phyloP scores from a whole-genome alignment of 2,329 filamentous ascomycete genomes.

The Epichloe elymi region DNA sequence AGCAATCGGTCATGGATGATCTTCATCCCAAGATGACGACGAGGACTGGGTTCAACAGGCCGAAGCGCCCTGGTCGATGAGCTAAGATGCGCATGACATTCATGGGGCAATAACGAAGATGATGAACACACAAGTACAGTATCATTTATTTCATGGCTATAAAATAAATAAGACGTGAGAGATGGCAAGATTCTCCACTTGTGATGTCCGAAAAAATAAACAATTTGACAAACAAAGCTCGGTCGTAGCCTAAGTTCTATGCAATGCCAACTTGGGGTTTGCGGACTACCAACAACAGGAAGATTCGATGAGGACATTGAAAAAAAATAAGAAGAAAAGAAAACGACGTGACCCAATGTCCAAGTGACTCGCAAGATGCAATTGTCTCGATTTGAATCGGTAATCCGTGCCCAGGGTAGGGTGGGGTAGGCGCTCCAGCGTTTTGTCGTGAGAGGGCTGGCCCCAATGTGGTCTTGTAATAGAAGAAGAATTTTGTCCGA shows the following conservation, averaged over 20 bases:
- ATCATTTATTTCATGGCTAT: not conserved
- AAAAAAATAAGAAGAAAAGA: not conserved
- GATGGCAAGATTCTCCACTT: not conserved
- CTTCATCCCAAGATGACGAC: constrained; percentile 53
- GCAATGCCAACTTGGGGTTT: not conserved
- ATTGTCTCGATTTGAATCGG: not conserved
- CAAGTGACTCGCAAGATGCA: not conserved
- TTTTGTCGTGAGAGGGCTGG: not conserved
- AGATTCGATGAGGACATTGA: no score
- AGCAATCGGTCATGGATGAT: constrained; percentile 50
- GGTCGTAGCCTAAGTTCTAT: not conserved
- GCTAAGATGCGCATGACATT: not conserved
- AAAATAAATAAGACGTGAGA: not conserved
- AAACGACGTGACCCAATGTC: not conserved
- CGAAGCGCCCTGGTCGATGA: constrained; percentile 63
- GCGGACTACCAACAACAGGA: not conserved
- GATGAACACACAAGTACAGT: not conserved
- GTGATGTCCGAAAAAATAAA: not conserved
- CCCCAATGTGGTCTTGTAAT: not conserved
- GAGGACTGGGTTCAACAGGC: constrained; percentile 59
- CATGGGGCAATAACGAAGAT: not conserved
- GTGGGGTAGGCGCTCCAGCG: not conserved
- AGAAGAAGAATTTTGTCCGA: not conserved
- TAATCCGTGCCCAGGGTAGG: not conserved
- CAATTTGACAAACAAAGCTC: not conserved